Base-by-base conservation (phyloP, 2,329 filamentous ascomycete species). In the Chaetomium olivaceum region DNA sequence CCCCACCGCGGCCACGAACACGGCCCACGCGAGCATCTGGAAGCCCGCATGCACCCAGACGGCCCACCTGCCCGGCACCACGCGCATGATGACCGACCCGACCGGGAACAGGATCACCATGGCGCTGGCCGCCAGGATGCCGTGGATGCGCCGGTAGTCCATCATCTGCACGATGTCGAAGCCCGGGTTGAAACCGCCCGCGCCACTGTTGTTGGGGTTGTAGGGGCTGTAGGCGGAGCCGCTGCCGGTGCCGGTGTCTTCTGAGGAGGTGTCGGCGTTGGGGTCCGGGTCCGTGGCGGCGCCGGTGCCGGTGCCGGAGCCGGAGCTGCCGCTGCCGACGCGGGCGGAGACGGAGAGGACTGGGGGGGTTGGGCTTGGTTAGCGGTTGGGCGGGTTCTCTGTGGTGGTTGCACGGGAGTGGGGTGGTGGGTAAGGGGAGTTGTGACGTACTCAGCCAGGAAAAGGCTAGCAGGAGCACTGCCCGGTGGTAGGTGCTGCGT, bases 41-140 rank as follows among this genome's bases (percentile, higher is more conserved):
- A 76, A 73, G 2, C 74, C 19, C 16, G 73, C 81, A 70, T 83
- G 82, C 19, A 75, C 58, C 70, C 76, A 72, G 64, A 80, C 72
- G 2, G 76, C 72, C n/a, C 76, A 68, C 6, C 75, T 73, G 4
- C 79, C 76, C 0, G 77, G 76, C 0, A 79, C 33, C 2, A 78
- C 56, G 11, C 81, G 77, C 71, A 83, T 73, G 27, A 80, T 48
- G 54, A 82, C 76, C 1, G 80, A 75, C 56, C 81, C 81, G 21
- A 80, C 58, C 2, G 81, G 81, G 69, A 83, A 82, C 21, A 83
- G 68, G 23, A 78, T 69, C 12, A 78, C 78, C 63, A 83, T 79
- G 29, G 78, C 77, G 6, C 80, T 21, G 9, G 76, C 71, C 7
- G 77, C 79, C 4, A 83, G 68, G 33, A 79, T 74, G 16, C 80